Conservation (phyloP, 768 basidiomycete genomes). For the Crucibulum laeve region DNA sequence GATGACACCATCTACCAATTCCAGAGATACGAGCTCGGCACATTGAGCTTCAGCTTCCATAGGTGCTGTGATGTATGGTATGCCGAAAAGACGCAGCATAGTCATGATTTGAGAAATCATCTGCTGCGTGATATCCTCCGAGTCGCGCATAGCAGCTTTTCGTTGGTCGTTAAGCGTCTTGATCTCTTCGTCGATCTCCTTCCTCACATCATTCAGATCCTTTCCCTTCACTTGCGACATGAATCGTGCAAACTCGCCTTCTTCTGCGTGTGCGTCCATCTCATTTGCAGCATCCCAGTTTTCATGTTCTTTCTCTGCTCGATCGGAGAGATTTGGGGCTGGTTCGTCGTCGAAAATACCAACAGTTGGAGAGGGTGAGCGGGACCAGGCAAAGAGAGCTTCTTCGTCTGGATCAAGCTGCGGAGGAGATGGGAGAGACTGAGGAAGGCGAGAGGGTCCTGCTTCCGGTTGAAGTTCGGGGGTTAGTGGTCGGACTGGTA, state of each 20-base stretch:
- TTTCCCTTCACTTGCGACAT: conserved; percentile 87
- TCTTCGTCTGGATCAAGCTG: background rate
- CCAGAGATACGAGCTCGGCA: conserved; percentile 80
- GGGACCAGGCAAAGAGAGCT: conserved; percentile 12
- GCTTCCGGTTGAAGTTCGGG: background rate
- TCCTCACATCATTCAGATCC: conserved; percentile 73
- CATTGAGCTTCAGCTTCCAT: conserved; percentile 99
- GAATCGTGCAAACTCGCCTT: conserved; percentile 89
- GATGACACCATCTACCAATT: conserved; percentile 94
- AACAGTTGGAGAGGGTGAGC: conserved; percentile 26
- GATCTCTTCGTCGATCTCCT: conserved; percentile 93
- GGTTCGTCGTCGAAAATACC: conserved; percentile 11
- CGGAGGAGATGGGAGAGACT: conserved; percentile 5
- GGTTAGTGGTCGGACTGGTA: background rate
- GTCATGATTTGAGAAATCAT: conserved; percentile 89
- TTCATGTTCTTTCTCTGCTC: conserved; percentile 20
- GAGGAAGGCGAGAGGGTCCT: background rate
- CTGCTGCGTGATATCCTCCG: conserved; percentile 92
- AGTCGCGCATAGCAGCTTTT: conserved; percentile 88
- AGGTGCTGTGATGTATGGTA: conserved; percentile 97
- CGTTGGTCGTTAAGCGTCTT: conserved; percentile 72
- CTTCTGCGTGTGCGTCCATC: conserved; percentile 75
- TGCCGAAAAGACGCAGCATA: conserved; percentile 90
- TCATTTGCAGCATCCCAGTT: conserved; percentile 85
- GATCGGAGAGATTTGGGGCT: conserved; percentile 17